Conservation (phyloP, 495 filamentous ascomycete genomes). For the Hypoxylon crocopeplum region DNA sequence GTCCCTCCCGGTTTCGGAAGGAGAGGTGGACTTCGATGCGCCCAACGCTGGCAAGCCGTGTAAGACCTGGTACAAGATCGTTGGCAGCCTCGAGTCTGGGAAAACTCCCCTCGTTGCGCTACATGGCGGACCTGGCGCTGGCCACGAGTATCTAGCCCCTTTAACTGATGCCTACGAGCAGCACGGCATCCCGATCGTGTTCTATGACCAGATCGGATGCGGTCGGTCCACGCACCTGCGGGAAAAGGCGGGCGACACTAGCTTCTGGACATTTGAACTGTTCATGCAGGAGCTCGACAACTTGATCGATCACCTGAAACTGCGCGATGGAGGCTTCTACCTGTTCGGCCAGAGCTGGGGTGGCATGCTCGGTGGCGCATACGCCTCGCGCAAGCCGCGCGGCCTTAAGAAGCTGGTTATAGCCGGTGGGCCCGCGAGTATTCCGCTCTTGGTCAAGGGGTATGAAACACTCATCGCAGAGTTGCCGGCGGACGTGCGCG, state of each 20-base stretch:
- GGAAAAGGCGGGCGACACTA: constrained; percentile 47
- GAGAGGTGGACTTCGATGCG: constrained; percentile 44
- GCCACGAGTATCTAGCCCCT: constrained; percentile 53
- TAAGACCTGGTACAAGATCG: constrained; percentile 55
- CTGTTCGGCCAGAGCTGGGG: constrained; percentile 61
- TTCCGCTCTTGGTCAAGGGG: constrained; percentile 41
- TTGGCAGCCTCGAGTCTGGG: constrained; percentile 40
- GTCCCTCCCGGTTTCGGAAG: constrained; percentile 21
- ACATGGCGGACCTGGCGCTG: constrained; percentile 57
- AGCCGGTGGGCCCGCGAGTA: constrained; percentile 46
- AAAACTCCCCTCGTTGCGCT: constrained; percentile 43
- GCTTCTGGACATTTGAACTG: constrained; percentile 54
- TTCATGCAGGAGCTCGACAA: constrained; percentile 63
- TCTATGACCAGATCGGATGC: constrained; percentile 64
- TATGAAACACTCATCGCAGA: constrained; percentile 38
- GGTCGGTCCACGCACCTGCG: constrained; percentile 55
- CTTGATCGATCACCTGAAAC: constrained; percentile 49
- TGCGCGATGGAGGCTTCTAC: constrained; percentile 49
- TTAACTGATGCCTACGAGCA: constrained; percentile 46
- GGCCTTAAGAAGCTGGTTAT: constrained; percentile 54
- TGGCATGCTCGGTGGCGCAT: constrained; percentile 39
- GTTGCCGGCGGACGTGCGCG: constrained; percentile 49
- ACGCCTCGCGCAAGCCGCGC: constrained; percentile 41
- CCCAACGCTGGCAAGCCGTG: constrained; percentile 47
- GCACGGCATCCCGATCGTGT: constrained; percentile 53